Evolutionary conservation across 257 asterid species (phyloP).

Genomic region (Thymus mandschuricus): DNA sequence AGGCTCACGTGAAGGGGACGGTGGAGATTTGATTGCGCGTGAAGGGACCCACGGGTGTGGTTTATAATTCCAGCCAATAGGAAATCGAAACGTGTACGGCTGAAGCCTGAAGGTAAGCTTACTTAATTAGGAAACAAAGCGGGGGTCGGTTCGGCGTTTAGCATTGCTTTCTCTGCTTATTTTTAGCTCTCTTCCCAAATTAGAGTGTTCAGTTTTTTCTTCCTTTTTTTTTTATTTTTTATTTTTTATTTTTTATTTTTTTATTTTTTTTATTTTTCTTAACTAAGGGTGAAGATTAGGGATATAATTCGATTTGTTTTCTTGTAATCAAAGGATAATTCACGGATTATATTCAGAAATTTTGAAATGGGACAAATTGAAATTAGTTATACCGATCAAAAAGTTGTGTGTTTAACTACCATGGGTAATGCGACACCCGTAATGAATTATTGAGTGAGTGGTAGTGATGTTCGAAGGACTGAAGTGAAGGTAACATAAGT

Average conservation of each 20-base stretch:
- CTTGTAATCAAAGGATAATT: too few species aligned
- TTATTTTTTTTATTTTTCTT: too few species aligned
- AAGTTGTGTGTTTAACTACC: too few species aligned
- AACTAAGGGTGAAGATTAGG: too few species aligned
- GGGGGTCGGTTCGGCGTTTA: slow-evolving; percentile 28
- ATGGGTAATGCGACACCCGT: neutral
- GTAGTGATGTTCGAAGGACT: neutral
- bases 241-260: too few species aligned
- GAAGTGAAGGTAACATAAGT: too few species aligned
- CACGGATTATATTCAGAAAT: neutral
- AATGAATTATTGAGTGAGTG: neutral
- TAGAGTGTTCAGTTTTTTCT: neutral
- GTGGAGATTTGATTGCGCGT: slow-evolving; percentile 53
- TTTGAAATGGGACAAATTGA: neutral
- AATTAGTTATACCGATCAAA: too few species aligned
- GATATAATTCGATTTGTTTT: too few species aligned
- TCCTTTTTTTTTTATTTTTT: too few species aligned
- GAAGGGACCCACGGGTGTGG: slow-evolving; percentile 28
- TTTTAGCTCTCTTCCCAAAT: neutral
- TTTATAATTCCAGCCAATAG: neutral
- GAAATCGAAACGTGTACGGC: slow-evolving; percentile 12
- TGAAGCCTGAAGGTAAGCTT: slow-evolving; percentile 4
- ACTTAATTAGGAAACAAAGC: neutral
- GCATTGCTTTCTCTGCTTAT: slow-evolving; percentile 19
- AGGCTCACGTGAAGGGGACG: slow-evolving; percentile 63